Conservation (phyloP, 768 basidiomycete genomes). For the Xerocomus brunneocitrinus region DNA sequence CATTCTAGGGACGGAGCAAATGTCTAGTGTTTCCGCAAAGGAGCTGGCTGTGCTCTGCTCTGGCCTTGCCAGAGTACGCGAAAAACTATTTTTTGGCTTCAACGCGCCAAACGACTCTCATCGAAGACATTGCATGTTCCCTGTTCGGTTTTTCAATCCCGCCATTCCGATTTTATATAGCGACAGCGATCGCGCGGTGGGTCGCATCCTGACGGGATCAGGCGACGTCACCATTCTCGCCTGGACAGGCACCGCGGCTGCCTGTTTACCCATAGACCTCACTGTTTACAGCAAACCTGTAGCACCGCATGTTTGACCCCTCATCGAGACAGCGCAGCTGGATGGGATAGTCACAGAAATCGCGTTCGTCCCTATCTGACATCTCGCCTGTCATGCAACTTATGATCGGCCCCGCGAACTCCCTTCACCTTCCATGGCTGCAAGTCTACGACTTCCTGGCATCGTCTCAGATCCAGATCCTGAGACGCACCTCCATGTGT, state of each 20-base stretch:
- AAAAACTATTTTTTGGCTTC: neutral
- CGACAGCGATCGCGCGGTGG: neutral
- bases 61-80: neutral
- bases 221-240: slow-evolving; percentile 1
- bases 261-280: slow-evolving; percentile 1
- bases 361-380: neutral
- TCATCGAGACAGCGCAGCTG: neutral
- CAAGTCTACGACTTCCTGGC: neutral
- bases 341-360: neutral
- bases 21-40: neutral
- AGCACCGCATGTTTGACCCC: neutral
- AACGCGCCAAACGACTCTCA: neutral
- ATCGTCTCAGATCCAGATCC: neutral
- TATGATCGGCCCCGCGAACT: neutral
- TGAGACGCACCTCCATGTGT: neutral
- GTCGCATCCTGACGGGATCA: slow-evolving; percentile 1
- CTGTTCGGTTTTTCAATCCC: slow-evolving; percentile 1
- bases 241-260: neutral
- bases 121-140: neutral
- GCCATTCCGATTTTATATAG: neutral
- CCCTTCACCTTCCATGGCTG: neutral
- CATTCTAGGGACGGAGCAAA: neutral
- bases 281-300: neutral
- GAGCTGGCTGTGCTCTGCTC: neutral
- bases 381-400: neutral